Percentiles rank a stretch among this genome's conserved stretches.
phyloP scores from a whole-genome alignment of 176 grass and related monocot genomes.

The Canna indica region DNA sequence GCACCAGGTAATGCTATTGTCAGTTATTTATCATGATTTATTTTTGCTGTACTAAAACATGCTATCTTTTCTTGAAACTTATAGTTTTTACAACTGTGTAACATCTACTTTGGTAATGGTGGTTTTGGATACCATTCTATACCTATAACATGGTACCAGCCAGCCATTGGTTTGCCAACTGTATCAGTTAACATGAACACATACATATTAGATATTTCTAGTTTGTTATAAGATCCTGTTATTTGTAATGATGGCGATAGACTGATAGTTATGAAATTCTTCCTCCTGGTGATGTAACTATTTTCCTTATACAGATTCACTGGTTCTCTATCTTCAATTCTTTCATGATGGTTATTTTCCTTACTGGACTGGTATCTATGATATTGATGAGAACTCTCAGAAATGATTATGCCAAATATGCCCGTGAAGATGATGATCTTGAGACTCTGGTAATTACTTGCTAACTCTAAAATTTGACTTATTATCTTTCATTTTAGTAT shows the following conservation, averaged over 20 bases:
- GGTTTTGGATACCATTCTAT: not conserved
- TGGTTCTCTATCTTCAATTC: constrained; percentile 99
- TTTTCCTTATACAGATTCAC: constrained; percentile 55
- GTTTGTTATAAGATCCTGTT: not conserved
- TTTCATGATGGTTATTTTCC: constrained; percentile 99
- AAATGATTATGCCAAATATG: constrained; percentile 99
- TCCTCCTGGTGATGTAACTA: constrained; percentile 2
- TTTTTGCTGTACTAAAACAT: not conserved
- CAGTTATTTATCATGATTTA: not conserved
- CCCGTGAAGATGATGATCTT: constrained; percentile 81
- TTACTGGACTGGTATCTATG: constrained; percentile 92
- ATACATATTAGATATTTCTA: too few species aligned
- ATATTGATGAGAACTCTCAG: constrained; percentile 92
- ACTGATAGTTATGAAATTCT: not conserved
- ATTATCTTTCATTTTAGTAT: not conserved
- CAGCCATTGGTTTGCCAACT: not conserved
- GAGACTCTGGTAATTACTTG: constrained; percentile 75
- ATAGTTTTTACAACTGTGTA: not conserved
- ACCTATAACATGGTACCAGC: not conserved
- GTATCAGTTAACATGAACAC: not conserved
- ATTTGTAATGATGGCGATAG: not conserved
- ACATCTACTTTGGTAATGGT: not conserved
- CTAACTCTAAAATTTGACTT: not conserved
- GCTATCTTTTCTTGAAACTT: not conserved
- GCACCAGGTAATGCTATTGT: constrained; percentile 45